Base-by-base conservation (phyloP, 1,284 basidiomycete species). In the Ceratobasidium sp. region DNA sequence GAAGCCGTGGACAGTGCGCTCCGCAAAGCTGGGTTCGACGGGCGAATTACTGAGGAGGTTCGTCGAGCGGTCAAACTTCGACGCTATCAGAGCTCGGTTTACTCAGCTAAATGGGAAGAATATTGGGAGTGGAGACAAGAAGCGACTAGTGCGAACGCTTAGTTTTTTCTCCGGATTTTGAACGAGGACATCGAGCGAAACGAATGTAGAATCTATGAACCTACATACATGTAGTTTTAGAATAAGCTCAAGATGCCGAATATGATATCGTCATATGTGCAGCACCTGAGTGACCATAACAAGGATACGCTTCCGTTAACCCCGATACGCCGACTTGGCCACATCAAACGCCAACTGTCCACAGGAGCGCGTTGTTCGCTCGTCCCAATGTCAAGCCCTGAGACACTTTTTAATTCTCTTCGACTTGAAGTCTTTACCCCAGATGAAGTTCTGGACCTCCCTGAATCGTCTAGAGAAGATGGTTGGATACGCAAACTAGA, bases 1-100 rank as follows among this genome's bases (percentile, higher is more conserved):
- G 92, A 97, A 77, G 90, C 96, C 1, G 82, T 99, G 49, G 89
- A 96, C 74, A 93, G 88, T 74, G 94, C 94, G 15, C 94, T 98
- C 72, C 86, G 87, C 70, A 99, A 99, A 80, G 93, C 95, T 4
- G 95, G 94, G 2, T 98, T 90, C 87, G 85, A 80, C 68, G 94
- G 93, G 0, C 78, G 79, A 34, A 93, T 98, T 74, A 91, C 88
- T 1, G 92, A 96, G 77, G 91, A 91, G 72, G 80, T 96, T 58
- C 85, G 94, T 73, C 82, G 87, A 72, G 88, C 86, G 74, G 80
- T 98, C 71, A 87, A 85, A 75, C 84, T 98, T 72, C 85, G 90
- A 74, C 82, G 94, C 73, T 99, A 98, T 79, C 91, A 93, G 78
- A 62, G 58, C 45, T 62, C 58, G 8, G 45, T 62, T 20, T 31